phyloP scores from a whole-genome alignment of 352 stramenopile genomes.

The Phytophthora cryptogea region DNA sequence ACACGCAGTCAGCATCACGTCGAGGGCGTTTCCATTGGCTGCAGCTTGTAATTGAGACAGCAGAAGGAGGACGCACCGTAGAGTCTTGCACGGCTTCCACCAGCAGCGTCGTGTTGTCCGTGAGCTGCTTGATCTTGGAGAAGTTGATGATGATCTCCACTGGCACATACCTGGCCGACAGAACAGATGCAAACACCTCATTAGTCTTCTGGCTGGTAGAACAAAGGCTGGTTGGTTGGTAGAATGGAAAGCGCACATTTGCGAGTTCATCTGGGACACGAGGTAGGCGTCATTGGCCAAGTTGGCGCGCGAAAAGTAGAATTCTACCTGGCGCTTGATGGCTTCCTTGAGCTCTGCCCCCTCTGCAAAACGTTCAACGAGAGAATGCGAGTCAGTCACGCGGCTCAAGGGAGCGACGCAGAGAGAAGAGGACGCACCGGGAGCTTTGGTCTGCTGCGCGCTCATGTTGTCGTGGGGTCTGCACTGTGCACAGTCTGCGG shows the following conservation, averaged over 20 bases:
- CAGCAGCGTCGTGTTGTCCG: conserved; percentile 59
- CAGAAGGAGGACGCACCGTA: conserved; percentile 38
- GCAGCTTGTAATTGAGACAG: neutral
- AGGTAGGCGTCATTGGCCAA: conserved; percentile 87
- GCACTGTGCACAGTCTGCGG: conserved; percentile 3
- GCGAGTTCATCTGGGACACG: conserved; percentile 90
- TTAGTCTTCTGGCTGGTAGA: conserved; percentile 1
- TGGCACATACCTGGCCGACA: conserved; percentile 68
- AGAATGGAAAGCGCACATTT: conserved; percentile 64
- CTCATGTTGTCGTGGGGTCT: conserved; percentile 30
- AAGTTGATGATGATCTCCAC: conserved; percentile 85
- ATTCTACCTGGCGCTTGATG: conserved; percentile 90
- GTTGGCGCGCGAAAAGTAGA: conserved; percentile 92
- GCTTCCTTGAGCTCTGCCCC: conserved; percentile 76
- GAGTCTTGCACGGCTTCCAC: conserved; percentile 78
- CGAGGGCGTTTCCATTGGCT: conserved; percentile 9
- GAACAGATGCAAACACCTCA: neutral
- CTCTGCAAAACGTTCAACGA: conserved; percentile 29
- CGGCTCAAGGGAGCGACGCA: no score
- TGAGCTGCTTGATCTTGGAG: conserved; percentile 88
- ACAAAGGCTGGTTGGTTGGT: neutral
- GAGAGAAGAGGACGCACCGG: conserved; percentile 15
- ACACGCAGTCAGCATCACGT: conserved; percentile 47
- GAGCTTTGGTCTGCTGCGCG: conserved; percentile 26
- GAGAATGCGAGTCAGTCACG: conserved; percentile 14